Base-by-base conservation (phyloP, 768 basidiomycete species). In the Boletus subcaerulescens region DNA sequence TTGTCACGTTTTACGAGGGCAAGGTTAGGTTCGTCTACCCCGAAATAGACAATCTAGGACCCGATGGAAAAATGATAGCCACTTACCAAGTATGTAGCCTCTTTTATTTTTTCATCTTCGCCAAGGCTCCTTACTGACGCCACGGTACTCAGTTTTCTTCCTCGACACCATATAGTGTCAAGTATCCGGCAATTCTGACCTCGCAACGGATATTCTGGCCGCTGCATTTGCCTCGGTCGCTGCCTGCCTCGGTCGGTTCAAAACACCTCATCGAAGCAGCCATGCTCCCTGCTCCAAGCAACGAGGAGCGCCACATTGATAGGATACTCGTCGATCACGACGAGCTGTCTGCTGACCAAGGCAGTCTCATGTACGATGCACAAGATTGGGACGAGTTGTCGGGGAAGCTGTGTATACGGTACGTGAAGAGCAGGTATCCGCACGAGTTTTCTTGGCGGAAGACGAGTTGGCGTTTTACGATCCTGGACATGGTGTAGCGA, bases 331-430 rank as follows among this genome's bases (percentile, higher is more conserved):
- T 69, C 5, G 65, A 71, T 36, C 54, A 67, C 8, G 59, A 66
- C 8, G 67, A 69, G 13, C 17, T 58, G 11, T 45, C 42, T 2
- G 53, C 58, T 0, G 48, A 50, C 13, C 50, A 29, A 3, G 53
- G 61, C 4, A 35, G 53, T 32, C 38, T 65, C 2, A 52, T 60
- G 13, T 59, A 60, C n/a, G 63, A 67, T 32, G 57, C 60, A n/a
- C 60, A 71, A 41, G 67, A 71, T n/a, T 69, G 68, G 68, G 68
- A 69, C 12, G 69, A 71, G 48, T 33, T 69, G 8, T 63, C 69
- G 1, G 68, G 67, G 4, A 69, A 52, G 53, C 14, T 69, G n/a
- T 69, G 67, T 20, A 48, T 69, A 13, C 63, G 67, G 40, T 56
- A 56, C 32, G 58, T 60, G 48, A 52, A 57, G 35, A 64, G 52